A percentile compares a stretch with the other conserved stretches of the same genome.
Evolutionary conservation across 139 green algal genomes (phyloP).

Genomic region (Gonium pectorale): DNA sequence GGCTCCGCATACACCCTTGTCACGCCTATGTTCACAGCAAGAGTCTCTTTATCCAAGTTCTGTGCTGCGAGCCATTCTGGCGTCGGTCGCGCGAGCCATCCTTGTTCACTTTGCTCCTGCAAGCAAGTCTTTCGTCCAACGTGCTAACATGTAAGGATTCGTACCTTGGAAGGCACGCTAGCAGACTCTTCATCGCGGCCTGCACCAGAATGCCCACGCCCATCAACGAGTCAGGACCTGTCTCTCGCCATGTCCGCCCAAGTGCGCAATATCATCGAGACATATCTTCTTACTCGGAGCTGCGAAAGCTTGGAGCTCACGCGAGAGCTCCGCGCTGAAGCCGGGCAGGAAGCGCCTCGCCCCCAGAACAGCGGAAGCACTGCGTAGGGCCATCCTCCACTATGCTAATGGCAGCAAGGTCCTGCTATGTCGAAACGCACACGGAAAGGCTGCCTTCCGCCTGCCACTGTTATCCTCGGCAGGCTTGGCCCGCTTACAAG

Average conservation of each 20-base stretch:
- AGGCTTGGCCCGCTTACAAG: too few species aligned
- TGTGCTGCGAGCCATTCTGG: conserved; percentile 26
- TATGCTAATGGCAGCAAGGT: too few species aligned
- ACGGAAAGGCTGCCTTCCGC: too few species aligned
- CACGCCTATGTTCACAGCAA: too few species aligned
- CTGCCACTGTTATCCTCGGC: too few species aligned
- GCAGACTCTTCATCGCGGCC: conserved; percentile 31
- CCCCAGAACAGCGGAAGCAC: neutral
- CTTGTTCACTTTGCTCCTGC: neutral
- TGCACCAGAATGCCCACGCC: neutral
- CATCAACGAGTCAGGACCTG: neutral
- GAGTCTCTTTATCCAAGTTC: too few species aligned
- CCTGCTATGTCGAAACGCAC: too few species aligned
- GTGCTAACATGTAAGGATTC: neutral
- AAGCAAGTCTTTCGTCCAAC: neutral
- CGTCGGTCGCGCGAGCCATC: neutral
- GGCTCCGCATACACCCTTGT: too few species aligned
- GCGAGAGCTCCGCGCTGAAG: conserved; percentile 25
- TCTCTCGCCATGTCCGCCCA: neutral
- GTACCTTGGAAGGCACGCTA: neutral
- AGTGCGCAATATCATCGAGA: neutral
- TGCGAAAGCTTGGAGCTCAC: conserved; percentile 9
- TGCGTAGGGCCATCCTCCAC: conserved; percentile 23
- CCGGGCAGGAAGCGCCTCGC: conserved; percentile 18
- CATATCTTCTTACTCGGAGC: neutral